Conservation (phyloP, 495 filamentous ascomycete genomes). For the Hypoxylon crocopeplum region DNA sequence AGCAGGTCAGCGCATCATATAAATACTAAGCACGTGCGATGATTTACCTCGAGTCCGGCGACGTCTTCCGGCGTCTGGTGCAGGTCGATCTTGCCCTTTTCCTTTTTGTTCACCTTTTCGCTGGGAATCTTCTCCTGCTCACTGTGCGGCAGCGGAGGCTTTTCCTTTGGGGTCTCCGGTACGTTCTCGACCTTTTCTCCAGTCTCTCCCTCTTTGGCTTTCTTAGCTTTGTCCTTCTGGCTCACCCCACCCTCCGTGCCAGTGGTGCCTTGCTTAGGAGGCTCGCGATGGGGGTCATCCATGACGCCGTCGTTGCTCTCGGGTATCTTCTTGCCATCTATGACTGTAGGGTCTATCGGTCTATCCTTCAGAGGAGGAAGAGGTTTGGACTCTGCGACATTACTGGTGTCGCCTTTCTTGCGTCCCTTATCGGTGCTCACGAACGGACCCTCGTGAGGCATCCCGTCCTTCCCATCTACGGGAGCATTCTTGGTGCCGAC, state of each 20-base stretch:
- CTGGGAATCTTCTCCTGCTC: constrained; percentile 67
- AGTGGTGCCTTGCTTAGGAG: constrained; percentile 82
- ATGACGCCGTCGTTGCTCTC: constrained; percentile 87
- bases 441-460: constrained; percentile 90
- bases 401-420: constrained; percentile 43
- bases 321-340: constrained; percentile 75
- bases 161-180: constrained; percentile 83
- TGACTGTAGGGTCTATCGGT: constrained; percentile 51
- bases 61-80: constrained; percentile 52
- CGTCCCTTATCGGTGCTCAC: constrained; percentile 69
- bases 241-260: constrained; percentile 87
- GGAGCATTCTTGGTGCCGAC: constrained; percentile 85
- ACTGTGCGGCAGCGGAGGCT: constrained; percentile 78
- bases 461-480: constrained; percentile 94
- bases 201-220: constrained; percentile 63
- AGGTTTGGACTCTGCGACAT: constrained; percentile 53
- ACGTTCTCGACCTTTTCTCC: constrained; percentile 71
- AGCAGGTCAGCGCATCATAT: constrained; percentile 9
- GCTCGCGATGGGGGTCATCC: constrained; percentile 77
- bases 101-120: constrained; percentile 47
- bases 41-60: constrained; percentile 71
- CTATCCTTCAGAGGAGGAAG: constrained; percentile 55
- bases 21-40: not conserved
- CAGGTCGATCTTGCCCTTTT: constrained; percentile 48
- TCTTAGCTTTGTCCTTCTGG: constrained; percentile 77